These are phyloP conservation scores for Spizellomyces punctatus DNA, from an alignment of 192 early-diverging fungal species.

Conservation along the genomic window DNA sequence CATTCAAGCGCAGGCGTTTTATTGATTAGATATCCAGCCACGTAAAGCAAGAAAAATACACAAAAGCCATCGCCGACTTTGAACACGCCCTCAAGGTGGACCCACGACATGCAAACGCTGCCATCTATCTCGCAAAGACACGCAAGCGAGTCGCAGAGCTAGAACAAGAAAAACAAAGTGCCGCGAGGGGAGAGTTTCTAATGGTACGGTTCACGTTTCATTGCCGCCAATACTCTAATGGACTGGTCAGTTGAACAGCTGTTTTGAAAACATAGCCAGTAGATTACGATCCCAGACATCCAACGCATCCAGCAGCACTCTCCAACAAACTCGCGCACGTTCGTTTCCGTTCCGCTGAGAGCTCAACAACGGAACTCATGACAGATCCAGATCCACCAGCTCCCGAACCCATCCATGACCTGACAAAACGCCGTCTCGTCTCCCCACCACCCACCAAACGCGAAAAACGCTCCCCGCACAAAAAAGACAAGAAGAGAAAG, in stretches of 20 bases:
- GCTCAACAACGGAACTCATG: too few species aligned
- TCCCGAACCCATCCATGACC: too few species aligned
- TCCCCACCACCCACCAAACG: too few species aligned
- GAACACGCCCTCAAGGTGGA: slow-evolving; percentile 16
- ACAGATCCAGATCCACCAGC: too few species aligned
- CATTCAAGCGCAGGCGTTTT: neutral
- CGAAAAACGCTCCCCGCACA: too few species aligned
- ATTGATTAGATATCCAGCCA: neutral
- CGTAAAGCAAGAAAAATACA: slow-evolving; percentile 18
- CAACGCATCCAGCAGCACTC: too few species aligned
- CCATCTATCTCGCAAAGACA: slow-evolving; percentile 3
- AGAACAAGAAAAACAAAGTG: slow-evolving; percentile 30
- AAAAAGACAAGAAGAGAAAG: too few species aligned
- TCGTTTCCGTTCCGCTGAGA: too few species aligned
- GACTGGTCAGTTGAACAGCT: too few species aligned
- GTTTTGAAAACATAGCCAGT: neutral
- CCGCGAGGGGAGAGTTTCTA: slow-evolving; percentile 22
- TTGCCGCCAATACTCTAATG: too few species aligned
- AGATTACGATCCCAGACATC: neutral
- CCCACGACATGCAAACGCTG: slow-evolving; percentile 17
- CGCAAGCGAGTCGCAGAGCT: slow-evolving; percentile 19
- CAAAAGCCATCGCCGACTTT: slow-evolving; percentile 21
- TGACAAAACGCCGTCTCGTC: too few species aligned
- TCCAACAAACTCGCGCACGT: too few species aligned
- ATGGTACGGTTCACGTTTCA: slow-evolving; percentile 25